phyloP scores from a whole-genome alignment of 371 early-diverging fungal species.

The Rhizomucor pusillus region DNA sequence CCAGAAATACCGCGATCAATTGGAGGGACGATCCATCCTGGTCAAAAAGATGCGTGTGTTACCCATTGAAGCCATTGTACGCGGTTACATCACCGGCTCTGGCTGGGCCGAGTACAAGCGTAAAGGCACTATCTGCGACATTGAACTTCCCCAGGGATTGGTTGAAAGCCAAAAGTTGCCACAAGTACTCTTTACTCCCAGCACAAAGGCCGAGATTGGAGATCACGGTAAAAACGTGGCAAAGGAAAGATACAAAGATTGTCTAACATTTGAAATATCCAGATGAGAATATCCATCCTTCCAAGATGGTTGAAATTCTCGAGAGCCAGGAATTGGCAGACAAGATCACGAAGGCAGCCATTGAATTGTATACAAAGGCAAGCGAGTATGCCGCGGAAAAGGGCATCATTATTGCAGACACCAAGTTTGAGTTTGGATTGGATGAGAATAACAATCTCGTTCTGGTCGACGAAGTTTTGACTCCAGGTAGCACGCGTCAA shows the following conservation, averaged over 20 bases:
- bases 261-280: constrained; percentile 7
- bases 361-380: constrained; percentile 47
- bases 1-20: constrained; percentile 82
- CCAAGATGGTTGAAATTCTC: constrained; percentile 81
- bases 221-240: constrained; percentile 71
- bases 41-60: constrained; percentile 91
- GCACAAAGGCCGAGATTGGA: constrained; percentile 97
- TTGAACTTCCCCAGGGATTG: constrained; percentile 77
- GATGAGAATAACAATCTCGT: constrained; percentile 78
- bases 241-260: constrained; percentile 1
- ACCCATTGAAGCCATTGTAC: constrained; percentile 97
- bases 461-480: constrained; percentile 94
- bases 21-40: constrained; percentile 87
- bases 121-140: constrained; percentile 92
- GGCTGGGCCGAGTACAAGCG: constrained; percentile 94
- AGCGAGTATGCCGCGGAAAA: constrained; percentile 77
- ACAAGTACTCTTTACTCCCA: constrained; percentile 90
- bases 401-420: constrained; percentile 98
- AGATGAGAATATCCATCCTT: constrained; percentile 97
- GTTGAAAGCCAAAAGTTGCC: constrained; percentile 83
- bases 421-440: constrained; percentile 98
- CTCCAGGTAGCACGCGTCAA: constrained; percentile 69
- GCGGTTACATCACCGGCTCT: constrained; percentile 96
- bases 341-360: constrained; percentile 33
- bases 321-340: constrained; percentile 58